Base-by-base conservation (phyloP, 176 grass and related monocot genomes). In the Cenchrus americanus region DNA sequence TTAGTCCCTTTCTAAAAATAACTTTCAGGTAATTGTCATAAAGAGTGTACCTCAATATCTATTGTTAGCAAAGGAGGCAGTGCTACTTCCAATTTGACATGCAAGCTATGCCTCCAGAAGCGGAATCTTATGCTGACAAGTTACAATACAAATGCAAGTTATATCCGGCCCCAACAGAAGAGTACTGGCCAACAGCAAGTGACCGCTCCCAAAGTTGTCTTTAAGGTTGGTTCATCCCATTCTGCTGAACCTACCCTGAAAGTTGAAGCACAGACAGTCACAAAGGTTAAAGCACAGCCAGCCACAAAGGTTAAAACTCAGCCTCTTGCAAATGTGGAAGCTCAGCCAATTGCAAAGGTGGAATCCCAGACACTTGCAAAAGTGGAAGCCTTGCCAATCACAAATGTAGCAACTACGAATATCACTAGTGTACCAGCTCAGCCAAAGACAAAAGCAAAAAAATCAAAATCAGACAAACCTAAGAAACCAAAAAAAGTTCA, bases 11-110 rank as follows among this genome's bases (percentile, higher is more conserved):
- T 87, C 67, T 81, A 84, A 68, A 79, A 83, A 22, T 74, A 75
- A 75, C 47, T 87, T 89, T 72, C 69, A 99, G 96, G 96, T 76
- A 85, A 91, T 73, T 98, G 91, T 78, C 96, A 98, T 42, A 86
- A 87, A 90, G 89, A 91, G 52, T 98, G 96, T 71, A 83, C 72
- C 59, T 53, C 86, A 79, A 85, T 73, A 27, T 92, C 89, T 43
- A 50, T 80, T 83, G 78, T 42, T 80, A 62, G 51, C 50, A 88
- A 87, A 76, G 85, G 69, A 73, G 48, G 43, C 74, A 79, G 52
- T 80, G 71, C 79, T 69, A 48, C 61, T 62, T 79, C 69, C 57
- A 87, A 43, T 87, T 76, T 94, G 52, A 92, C 80, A 62, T 96
- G 96, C 80, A 96, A 85, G 79, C 80, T 78, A 86, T 99, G 93